Evolutionary conservation across 345 rosid species (phyloP), one percentile per base, ranked within the genome.

Genomic region (Euphorbia lathyris): DNA sequence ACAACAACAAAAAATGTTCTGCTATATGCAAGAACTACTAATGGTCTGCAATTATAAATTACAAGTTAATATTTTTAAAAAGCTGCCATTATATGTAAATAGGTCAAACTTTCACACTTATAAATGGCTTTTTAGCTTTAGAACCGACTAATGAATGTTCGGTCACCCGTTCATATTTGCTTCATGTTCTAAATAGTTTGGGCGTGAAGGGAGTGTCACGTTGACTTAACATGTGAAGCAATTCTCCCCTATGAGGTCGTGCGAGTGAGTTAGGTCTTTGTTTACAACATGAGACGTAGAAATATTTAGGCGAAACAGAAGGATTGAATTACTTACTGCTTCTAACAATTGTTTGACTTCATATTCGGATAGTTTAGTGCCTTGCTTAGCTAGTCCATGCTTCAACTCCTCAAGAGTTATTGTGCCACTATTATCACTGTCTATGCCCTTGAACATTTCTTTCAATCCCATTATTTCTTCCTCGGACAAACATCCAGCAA

Each of bases 381-480:
- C 98, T 81, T 91, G 98, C 79, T 84, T 86, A 19, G 97, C 90
- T 70, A 94, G 97, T 51, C 98, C 98, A 7, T 82, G 90, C 69
- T 85, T 91, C 77, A 94, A 80, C 77, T 94, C 98, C 74, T 94
- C 98, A 6, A 94, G 90, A 30, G 98, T 94, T 55, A 94, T 91
- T 5, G 98, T 94, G 17, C 98, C 97, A 29, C 97, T 92, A 75
- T 78, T 81, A 72, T 94, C 98, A 0, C 93, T 83, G 75, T 94
- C 98, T 59, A 94, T 94, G 48, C 96, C 91, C 70, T 61, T 87
- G 76, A 94, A 94, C 98, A 94, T 91, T 80, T 91, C 90, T 74
- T 94, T 91, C 72, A 94, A 69, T n/a, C 98, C 98, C 93, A 82
- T 92, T 81, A 94, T 94, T 78, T 94, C 97, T 84, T 92, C 97